Percentiles rank a stretch among this genome's conserved stretches.
Conservation (phyloP, 768 basidiomycete genomes). For the Boletus sp. region DNA sequence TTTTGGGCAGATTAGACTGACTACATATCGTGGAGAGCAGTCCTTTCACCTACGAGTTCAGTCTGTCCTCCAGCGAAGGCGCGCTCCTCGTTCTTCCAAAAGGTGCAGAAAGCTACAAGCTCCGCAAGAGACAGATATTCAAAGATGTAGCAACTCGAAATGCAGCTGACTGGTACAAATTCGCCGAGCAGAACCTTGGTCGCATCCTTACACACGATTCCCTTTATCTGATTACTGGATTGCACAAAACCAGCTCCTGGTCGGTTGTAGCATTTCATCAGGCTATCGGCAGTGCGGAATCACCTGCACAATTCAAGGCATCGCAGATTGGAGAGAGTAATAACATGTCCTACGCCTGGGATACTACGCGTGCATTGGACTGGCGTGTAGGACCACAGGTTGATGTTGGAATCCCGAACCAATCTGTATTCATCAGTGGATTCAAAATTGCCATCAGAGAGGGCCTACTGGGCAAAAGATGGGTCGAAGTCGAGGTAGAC, state of each 20-base stretch:
- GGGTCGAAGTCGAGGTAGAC: slow-evolving; percentile 2
- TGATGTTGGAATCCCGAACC: slow-evolving; percentile 7
- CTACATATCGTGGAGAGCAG: not conserved
- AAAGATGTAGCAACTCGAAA: slow-evolving; percentile 19
- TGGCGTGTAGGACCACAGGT: slow-evolving; percentile 11
- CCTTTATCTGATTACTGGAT: slow-evolving; percentile 28
- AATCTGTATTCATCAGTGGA: slow-evolving; percentile 24
- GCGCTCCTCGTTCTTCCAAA: slow-evolving; percentile 33
- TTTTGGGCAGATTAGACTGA: not conserved
- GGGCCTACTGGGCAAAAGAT: slow-evolving; percentile 1
- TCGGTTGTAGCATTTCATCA: slow-evolving; percentile 22
- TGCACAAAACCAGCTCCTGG: slow-evolving; percentile 19
- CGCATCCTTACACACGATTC: slow-evolving; percentile 14
- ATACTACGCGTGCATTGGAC: slow-evolving; percentile 8
- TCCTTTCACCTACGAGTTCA: slow-evolving; percentile 5
- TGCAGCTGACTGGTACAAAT: slow-evolving; percentile 28
- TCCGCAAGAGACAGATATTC: slow-evolving; percentile 21
- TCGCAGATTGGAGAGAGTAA: not conserved
- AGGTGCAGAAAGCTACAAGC: slow-evolving; percentile 22
- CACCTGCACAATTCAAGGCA: slow-evolving; percentile 18
- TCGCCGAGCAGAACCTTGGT: slow-evolving; percentile 18
- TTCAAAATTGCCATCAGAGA: slow-evolving; percentile 18
- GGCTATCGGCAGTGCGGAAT: not conserved
- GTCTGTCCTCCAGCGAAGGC: slow-evolving; percentile 21
- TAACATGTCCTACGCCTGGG: slow-evolving; percentile 16